These are phyloP conservation scores for Diutina ranongensis DNA, from an alignment of 1,139 yeast genomes.

Conservation along the genomic window DNA sequence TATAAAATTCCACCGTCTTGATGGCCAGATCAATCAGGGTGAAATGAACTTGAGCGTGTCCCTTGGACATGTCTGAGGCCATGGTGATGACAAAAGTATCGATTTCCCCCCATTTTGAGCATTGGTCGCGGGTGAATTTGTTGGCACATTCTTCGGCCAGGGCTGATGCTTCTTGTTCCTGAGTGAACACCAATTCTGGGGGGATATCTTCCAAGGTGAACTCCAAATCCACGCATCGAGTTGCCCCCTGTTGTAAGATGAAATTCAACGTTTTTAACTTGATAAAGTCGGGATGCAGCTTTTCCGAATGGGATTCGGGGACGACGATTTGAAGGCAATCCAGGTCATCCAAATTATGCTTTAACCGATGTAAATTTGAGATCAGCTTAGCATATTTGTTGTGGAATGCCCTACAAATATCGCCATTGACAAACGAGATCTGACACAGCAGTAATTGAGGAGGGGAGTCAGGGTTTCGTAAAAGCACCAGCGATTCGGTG, in stretches of 20 bases:
- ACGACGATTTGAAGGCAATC: conserved; percentile 18
- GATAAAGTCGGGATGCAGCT: conserved; percentile 21
- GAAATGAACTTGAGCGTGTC: conserved; percentile 21
- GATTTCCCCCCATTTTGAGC: conserved; percentile 24
- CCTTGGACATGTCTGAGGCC: conserved; percentile 7
- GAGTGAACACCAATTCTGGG: conserved; percentile 6
- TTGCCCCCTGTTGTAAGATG: conserved; percentile 29
- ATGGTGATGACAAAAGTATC: conserved; percentile 18
- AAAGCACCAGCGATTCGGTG: conserved; percentile 18
- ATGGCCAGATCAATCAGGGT: conserved; percentile 32
- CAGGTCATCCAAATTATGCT: conserved; percentile 18
- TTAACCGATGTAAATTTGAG: conserved; percentile 18
- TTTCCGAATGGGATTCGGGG: conserved; percentile 16
- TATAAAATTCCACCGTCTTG: conserved; percentile 23
- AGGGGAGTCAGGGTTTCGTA: conserved; percentile 3
- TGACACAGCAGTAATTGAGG: conserved; percentile 20
- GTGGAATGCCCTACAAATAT: conserved; percentile 24
- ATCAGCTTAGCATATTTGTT: conserved; percentile 21
- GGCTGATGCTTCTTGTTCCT: conserved; percentile 6
- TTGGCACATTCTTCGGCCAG: conserved; percentile 10
- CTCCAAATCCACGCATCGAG: conserved; percentile 21
- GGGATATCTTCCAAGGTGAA: conserved; percentile 9
- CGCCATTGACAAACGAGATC: conserved; percentile 30
- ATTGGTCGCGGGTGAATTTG: conserved; percentile 14
- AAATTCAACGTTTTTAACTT: conserved; percentile 33